Base-by-base conservation (phyloP, 2,329 filamentous ascomycete genomes). In the Didymella arachidicola region DNA sequence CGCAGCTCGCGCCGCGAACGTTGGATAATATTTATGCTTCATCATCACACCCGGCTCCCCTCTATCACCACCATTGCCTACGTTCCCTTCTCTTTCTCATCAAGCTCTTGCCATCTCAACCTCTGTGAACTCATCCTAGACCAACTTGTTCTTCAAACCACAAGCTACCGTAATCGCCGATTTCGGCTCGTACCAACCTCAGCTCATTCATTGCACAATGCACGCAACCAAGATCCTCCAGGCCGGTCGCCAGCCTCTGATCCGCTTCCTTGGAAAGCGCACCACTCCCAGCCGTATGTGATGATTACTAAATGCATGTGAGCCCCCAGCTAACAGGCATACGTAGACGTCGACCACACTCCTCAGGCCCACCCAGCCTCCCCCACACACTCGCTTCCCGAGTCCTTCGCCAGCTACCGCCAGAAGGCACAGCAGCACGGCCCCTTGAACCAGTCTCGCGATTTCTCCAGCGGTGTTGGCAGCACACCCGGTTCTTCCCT, bases 351-450 rank as follows among this genome's bases (percentile, higher is more conserved):
- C 72, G 90, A 93, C 82, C 89, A 92, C 83, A 83, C 87, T 44
- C 89, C 89, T 62, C 84, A 87, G 67, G 85, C 86, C 68, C 90
- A 93, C 81, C 90, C 90, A 38, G 89, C 88, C 60, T 88, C 89
- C 27, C 89, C 89, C 43, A 83, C 82, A 34, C 80, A 86, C 70
- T 79, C 82, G 32, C 87, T 93, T 25, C 90, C 90, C 41, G 78
- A 83, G 65, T 86, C 84, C 60, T 93, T 93, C 81, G 89, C 88
- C 76, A 84, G 84, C 70, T 93, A 93, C 83, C 89, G 90, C 73
- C 86, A 91, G 78, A 87, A 89, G 75, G 89, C 88, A 59, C 89
- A 90, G 78, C 89, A 92, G 79, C 89, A 92, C 74, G 90, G 90
- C 32, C 90, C 90, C 16, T 84, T 93, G 29, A 76, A 77, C 65